Percentiles rank a stretch among this genome's conserved stretches.
These are phyloP conservation scores for Aspergillus latus DNA, from an alignment of 2,329 filamentous ascomycete genomes.

Conservation along the genomic window DNA sequence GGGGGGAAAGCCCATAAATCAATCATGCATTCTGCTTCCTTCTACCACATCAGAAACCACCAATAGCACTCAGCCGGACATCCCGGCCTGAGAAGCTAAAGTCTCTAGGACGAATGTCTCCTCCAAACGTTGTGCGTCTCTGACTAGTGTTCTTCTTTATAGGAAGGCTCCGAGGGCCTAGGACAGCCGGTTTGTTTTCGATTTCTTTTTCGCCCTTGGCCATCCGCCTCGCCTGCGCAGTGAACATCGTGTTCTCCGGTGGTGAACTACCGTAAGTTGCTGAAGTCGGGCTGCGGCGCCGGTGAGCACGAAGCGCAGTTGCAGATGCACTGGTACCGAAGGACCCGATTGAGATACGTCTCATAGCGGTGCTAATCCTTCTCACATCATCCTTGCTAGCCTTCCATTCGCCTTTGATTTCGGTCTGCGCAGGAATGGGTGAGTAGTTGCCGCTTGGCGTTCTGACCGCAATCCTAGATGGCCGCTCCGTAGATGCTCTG, in stretches of 20 bases:
- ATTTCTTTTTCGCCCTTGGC: conserved; percentile 61
- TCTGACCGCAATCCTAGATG: conserved; percentile 39
- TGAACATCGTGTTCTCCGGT: conserved; percentile 61
- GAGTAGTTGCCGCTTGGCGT: conserved; percentile 40
- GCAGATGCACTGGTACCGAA: conserved; percentile 40
- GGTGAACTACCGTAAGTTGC: conserved; percentile 54
- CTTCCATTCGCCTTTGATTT: conserved; percentile 51
- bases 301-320: conserved; percentile 47
- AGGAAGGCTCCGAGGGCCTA: conserved; percentile 61
- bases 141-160: conserved; percentile 55
- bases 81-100: conserved; percentile 40
- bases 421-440: conserved; percentile 40
- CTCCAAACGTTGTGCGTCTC: conserved; percentile 44
- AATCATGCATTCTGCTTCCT: conserved; percentile 28
- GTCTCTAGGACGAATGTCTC: conserved; percentile 42
- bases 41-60: conserved; percentile 33
- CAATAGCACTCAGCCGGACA: conserved; percentile 39
- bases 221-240: conserved; percentile 67
- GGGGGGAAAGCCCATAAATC: neutral
- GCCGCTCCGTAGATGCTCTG: conserved; percentile 45
- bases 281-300: conserved; percentile 57
- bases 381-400: conserved; percentile 52
- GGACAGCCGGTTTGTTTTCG: conserved; percentile 56
- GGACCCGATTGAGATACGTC: conserved; percentile 51
- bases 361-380: conserved; percentile 57